Conservation (phyloP, 2,329 filamentous ascomycete genomes). For the Alternaria solani region DNA sequence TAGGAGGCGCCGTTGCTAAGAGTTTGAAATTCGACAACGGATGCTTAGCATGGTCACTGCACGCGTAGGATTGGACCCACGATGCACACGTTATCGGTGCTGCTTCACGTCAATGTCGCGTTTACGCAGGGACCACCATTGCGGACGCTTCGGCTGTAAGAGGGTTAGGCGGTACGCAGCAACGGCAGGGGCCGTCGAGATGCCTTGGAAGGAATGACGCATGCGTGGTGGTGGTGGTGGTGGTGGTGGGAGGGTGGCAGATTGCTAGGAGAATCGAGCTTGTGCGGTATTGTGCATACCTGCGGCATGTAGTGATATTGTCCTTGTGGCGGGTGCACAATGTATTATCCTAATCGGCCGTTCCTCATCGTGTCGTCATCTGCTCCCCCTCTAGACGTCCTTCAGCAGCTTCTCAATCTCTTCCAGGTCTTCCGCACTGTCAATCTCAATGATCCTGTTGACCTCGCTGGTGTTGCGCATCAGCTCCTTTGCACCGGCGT, state of each 20-base stretch:
- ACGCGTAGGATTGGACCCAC: not conserved
- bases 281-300: not conserved
- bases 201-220: not conserved
- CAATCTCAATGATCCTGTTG: slow-evolving; percentile 85
- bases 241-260: not conserved
- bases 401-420: slow-evolving; percentile 77
- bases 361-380: not conserved
- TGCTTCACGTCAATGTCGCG: not conserved
- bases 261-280: not conserved
- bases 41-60: not conserved
- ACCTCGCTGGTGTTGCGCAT: slow-evolving; percentile 94
- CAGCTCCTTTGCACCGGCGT: slow-evolving; percentile 93
- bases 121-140: not conserved
- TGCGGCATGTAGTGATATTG: not conserved
- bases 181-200: not conserved
- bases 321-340: not conserved
- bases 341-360: not conserved
- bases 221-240: not conserved
- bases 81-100: not conserved
- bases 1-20: not conserved
- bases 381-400: slow-evolving; percentile 19
- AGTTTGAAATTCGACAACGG: not conserved
- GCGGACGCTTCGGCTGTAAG: not conserved
- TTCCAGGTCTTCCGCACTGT: slow-evolving; percentile 79
- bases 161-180: not conserved